A percentile compares a stretch with the other conserved stretches of the same genome.
Conservation (phyloP, 495 filamentous ascomycete species). For the Neurospora sp. region DNA sequence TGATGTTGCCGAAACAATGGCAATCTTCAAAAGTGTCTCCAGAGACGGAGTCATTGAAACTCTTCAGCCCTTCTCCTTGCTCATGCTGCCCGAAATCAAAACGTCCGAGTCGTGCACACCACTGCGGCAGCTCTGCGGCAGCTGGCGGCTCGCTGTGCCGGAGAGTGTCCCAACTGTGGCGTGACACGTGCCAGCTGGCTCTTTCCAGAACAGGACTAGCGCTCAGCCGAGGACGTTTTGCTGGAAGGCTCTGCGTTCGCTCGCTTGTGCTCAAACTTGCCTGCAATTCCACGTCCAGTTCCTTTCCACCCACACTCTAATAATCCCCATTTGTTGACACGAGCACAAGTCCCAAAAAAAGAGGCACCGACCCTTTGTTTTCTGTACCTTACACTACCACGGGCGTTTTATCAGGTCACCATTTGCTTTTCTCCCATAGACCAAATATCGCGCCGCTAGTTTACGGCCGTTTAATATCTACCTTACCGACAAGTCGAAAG, state of each 20-base stretch:
- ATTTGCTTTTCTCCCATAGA: constrained; percentile 12
- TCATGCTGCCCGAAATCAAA: neutral
- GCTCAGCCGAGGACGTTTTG: constrained; percentile 8
- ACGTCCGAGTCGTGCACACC: neutral
- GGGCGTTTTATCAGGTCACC: constrained; percentile 10
- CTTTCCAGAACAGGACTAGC: constrained; percentile 11
- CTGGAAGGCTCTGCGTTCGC: constrained; percentile 25
- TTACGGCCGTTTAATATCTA: constrained; percentile 11
- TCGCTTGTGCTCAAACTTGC: constrained; percentile 5
- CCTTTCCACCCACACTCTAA: constrained; percentile 11
- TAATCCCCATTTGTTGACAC: neutral
- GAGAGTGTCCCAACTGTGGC: constrained; percentile 6
- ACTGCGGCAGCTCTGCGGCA: neutral
- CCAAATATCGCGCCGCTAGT: neutral
- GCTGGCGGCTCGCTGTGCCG: neutral
- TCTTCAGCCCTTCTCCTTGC: neutral
- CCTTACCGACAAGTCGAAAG: neutral
- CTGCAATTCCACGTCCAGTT: constrained; percentile 11
- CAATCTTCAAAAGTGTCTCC: neutral
- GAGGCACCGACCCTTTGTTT: neutral
- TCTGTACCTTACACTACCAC: constrained; percentile 18
- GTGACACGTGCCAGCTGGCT: constrained; percentile 15
- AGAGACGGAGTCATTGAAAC: neutral
- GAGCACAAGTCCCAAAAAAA: neutral
- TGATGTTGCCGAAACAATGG: neutral